A percentile compares a stretch with the other conserved stretches of the same genome.
Evolutionary conservation across 2,329 filamentous ascomycete genomes (phyloP).

Genomic region (Zarea fungicola): DNA sequence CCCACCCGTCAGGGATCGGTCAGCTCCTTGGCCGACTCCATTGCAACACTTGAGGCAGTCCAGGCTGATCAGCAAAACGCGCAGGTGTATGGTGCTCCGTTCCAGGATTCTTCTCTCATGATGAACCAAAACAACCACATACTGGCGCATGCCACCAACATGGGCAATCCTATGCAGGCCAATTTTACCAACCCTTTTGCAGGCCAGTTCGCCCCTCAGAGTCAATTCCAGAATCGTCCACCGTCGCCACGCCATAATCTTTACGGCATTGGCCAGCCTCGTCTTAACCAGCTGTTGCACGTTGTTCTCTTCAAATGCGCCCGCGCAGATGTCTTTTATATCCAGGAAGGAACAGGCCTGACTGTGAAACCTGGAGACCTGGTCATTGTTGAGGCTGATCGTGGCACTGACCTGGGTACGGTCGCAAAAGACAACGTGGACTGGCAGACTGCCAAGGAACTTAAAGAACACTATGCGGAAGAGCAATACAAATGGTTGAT

Average conservation of each 20-base stretch:
- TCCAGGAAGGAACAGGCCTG: constrained; percentile 90
- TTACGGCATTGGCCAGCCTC: constrained; percentile 56
- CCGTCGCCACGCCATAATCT: constrained; percentile 58
- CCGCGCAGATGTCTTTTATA: constrained; percentile 92
- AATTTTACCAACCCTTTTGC: constrained; percentile 34
- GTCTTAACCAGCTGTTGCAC: constrained; percentile 68
- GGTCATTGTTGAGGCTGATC: constrained; percentile 95
- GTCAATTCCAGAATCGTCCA: constrained; percentile 44
- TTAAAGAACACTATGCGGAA: constrained; percentile 87
- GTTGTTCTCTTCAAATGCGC: constrained; percentile 97
- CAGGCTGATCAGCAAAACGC: constrained; percentile 38
- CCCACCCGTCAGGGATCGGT: constrained; percentile 60
- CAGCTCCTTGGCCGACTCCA: constrained; percentile 52
- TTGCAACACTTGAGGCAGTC: constrained; percentile 41
- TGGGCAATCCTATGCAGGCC: constrained; percentile 25
- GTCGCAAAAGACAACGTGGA: constrained; percentile 85
- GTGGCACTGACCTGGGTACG: constrained; percentile 90
- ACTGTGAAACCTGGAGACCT: constrained; percentile 87
- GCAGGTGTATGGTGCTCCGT: constrained; percentile 39
- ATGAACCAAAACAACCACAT: constrained; percentile 20
- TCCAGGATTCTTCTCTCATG: constrained; percentile 30
- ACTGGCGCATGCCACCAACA: neutral
- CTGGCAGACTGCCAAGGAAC: constrained; percentile 78
- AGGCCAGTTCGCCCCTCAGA: constrained; percentile 41
- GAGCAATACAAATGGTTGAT: constrained; percentile 98